Evolutionary conservation across 2,329 filamentous ascomycete genomes (phyloP).

Genomic region (Sphaerostilbella broomeana): DNA sequence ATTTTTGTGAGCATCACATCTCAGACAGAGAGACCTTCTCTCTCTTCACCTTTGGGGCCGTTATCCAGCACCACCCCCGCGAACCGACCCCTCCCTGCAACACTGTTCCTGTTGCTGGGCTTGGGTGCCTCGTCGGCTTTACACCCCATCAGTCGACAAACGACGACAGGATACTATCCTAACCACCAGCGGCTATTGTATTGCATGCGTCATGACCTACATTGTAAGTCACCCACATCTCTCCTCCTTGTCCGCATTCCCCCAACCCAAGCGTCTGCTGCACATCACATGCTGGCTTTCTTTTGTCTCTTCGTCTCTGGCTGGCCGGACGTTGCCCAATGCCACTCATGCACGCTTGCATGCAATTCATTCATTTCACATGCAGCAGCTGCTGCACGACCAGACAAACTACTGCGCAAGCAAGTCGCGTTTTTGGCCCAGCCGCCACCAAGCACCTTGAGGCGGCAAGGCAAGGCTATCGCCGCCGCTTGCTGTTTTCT

Average conservation of each 20-base stretch:
- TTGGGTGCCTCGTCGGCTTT: neutral
- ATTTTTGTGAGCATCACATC: too few species aligned
- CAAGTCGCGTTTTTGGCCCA: neutral
- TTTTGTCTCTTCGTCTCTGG: constrained; percentile 8
- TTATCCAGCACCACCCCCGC: too few species aligned
- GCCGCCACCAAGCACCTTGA: too few species aligned
- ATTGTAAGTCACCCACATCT: constrained; percentile 29
- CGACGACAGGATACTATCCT: constrained; percentile 17
- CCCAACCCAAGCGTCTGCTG: too few species aligned
- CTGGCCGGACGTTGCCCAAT: neutral
- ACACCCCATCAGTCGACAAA: constrained; percentile 1
- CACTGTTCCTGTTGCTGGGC: neutral
- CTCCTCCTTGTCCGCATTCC: neutral
- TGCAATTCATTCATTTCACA: constrained; percentile 4
- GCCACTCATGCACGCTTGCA: constrained; percentile 11
- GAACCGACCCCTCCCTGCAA: neutral
- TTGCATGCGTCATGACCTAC: constrained; percentile 35
- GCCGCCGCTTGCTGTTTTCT: too few species aligned
- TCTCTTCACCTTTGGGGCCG: neutral
- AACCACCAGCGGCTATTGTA: too few species aligned
- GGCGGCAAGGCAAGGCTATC: too few species aligned
- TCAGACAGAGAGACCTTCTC: neutral
- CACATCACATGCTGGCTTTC: constrained; percentile 17
- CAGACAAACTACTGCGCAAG: constrained; percentile 1
- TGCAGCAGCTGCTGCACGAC: constrained; percentile 7